Evolutionary conservation across 352 stramenopile species (phyloP).

Genomic region (Globisporangium takayamanum): DNA sequence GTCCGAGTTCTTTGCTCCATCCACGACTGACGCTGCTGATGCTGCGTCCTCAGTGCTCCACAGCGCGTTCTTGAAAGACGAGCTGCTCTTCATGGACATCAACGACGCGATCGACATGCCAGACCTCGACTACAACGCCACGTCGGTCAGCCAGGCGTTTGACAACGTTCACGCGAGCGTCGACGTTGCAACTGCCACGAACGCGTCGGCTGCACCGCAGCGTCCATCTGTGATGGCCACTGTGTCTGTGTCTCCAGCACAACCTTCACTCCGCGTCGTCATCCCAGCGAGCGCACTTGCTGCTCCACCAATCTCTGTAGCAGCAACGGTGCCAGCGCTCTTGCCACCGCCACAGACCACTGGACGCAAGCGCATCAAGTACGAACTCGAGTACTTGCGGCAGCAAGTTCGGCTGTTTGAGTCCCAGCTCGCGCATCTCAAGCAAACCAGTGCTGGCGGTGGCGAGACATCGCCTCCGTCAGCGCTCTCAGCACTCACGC

Average conservation of each 20-base stretch:
- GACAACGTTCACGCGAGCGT: not conserved
- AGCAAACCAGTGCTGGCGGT: not conserved
- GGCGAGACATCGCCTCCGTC: not conserved
- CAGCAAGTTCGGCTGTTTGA: slow-evolving; percentile 4
- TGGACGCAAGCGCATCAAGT: slow-evolving; percentile 3
- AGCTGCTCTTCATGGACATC: slow-evolving; percentile 9
- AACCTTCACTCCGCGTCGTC: slow-evolving; percentile 5
- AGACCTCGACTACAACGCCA: slow-evolving; percentile 5
- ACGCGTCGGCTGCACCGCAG: not conserved
- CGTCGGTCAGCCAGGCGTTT: slow-evolving; percentile 2
- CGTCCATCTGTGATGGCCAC: not conserved
- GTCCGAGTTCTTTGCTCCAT: slow-evolving; percentile 1
- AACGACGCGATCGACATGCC: slow-evolving; percentile 10
- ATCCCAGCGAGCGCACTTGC: slow-evolving; percentile 5
- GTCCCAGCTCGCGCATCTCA: slow-evolving; percentile 1
- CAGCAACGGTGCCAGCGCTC: too few relatives aligned
- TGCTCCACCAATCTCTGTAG: too few relatives aligned
- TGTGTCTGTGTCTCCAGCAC: not conserved
- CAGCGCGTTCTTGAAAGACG: slow-evolving; percentile 3
- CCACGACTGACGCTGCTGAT: not conserved
- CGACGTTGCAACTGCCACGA: not conserved
- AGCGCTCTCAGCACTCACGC: too few relatives aligned
- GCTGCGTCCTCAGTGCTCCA: not conserved
- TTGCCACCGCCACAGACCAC: too few relatives aligned
- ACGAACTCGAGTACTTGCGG: slow-evolving; percentile 9